Evolutionary conservation across 176 grass and related monocot species (phyloP).

Genomic region (Oryza coarctata): DNA sequence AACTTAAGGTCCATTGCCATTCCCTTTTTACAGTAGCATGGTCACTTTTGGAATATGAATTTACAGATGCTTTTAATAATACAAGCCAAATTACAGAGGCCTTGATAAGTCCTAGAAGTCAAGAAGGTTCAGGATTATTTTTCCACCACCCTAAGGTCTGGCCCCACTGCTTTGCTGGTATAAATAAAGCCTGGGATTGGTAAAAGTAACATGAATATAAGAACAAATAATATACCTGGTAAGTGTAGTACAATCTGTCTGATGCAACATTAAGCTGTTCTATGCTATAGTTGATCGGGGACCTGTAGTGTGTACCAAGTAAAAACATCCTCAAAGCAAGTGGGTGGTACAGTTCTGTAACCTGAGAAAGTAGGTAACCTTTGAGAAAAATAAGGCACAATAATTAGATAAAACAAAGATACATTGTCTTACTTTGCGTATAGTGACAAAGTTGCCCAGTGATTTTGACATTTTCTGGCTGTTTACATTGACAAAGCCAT

Average conservation of each 20-base stretch:
- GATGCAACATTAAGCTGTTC: constrained; percentile 82
- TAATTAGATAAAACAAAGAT: not conserved
- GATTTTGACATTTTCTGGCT: constrained; percentile 96
- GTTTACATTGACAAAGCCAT: constrained; percentile 97
- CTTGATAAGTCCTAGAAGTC: not conserved
- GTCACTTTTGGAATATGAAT: not conserved
- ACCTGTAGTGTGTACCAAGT: constrained; percentile 90
- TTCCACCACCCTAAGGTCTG: not conserved
- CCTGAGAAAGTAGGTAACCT: constrained; percentile 39
- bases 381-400: constrained; percentile 13
- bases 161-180: not conserved
- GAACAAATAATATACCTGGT: constrained; percentile 58
- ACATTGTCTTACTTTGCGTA: constrained; percentile 60
- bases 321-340: constrained; percentile 93
- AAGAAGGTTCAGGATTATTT: not conserved
- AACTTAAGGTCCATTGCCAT: not conserved
- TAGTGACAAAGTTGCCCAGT: constrained; percentile 81
- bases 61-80: not conserved
- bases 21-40: constrained; percentile 13
- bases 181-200: not conserved
- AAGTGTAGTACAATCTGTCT: constrained; percentile 91
- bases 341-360: constrained; percentile 78
- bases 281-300: constrained; percentile 77
- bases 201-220: constrained; percentile 8
- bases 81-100: constrained; percentile 2